Evolutionary conservation across 1,139 yeast genomes (phyloP), one percentile per base, ranked within the genome.

Genomic region (Meyerozyma carpophila): DNA sequence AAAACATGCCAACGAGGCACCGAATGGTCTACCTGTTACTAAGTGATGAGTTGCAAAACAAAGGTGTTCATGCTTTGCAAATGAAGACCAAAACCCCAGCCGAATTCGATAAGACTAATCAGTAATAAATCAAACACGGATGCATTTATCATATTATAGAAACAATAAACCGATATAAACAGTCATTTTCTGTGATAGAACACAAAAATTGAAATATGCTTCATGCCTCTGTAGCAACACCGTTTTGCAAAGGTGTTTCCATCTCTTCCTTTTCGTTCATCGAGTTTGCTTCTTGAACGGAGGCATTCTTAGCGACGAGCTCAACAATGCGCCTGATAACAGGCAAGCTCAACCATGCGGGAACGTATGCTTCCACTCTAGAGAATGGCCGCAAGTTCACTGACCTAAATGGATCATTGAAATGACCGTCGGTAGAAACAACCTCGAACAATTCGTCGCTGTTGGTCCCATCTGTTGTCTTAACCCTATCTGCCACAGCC

Each of bases 311-410:
- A 8, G 97, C 93, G 31, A 93, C 95, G 55, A 93, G 74, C 61
- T 90, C 97, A 37, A 91, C 89, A 43, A 93, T 82, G 63, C 94
- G 77, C 70, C 95, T 85, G 40, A 94, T 83, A 34, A 81, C 84
- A 39, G 98, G 98, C 52, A 90, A 80, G 52, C 85, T 88, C 66
- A 91, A 73, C 89, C 95, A 87, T 2, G 95, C 94, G 36, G 99
- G 99, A 49, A 94, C 95, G 59, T 91, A 93, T 2, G 97, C 95
- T 66, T 93, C 98, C 42, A 94, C 91, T 59, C 90, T 79, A 45
- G 88, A 81, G 64, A 93, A 83, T 44, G 89, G 91, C 56, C 98
- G 79, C 41, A 94, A 84, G 47, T 81, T 86, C 45, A 89, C 85
- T 49, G 82, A 77, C 70, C 95, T 89, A 64, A 91, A 93, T 50